Percentiles rank a stretch among this genome's conserved stretches.
Conservation (phyloP, 495 filamentous ascomycete species). For the Aspergillus heteromorphus region DNA sequence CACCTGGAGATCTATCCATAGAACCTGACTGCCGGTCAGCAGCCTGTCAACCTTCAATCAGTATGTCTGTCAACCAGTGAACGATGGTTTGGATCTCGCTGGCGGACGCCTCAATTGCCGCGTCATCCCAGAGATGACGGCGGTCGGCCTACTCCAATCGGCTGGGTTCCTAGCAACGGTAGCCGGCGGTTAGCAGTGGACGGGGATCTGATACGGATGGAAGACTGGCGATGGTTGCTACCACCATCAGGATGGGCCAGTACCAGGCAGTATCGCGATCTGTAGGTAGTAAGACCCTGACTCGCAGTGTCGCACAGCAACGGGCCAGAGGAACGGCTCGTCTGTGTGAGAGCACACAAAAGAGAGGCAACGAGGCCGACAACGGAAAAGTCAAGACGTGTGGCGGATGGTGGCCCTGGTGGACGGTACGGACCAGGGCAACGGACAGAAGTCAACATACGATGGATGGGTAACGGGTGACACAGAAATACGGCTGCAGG, state of each 20-base stretch:
- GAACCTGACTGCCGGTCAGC: background rate
- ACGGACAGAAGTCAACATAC: background rate
- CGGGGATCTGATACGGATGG: background rate
- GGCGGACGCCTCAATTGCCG: conserved; percentile 1
- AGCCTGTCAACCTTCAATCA: background rate
- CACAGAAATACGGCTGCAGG: background rate
- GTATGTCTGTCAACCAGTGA: too few species aligned
- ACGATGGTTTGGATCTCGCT: background rate
- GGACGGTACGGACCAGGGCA: too few species aligned
- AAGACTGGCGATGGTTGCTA: background rate
- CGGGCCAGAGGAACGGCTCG: too few species aligned
- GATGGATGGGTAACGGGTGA: background rate
- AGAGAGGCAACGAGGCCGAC: too few species aligned
- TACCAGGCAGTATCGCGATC: background rate
- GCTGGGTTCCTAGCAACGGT: background rate
- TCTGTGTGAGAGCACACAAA: too few species aligned
- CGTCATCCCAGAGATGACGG: background rate
- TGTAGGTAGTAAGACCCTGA: background rate
- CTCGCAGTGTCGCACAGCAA: background rate
- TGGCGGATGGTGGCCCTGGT: too few species aligned
- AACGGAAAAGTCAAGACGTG: too few species aligned
- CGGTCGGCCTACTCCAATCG: conserved; percentile 1
- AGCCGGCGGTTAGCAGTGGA: background rate
- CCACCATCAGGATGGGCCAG: background rate
- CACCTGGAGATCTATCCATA: background rate